These are phyloP conservation scores for Arachis monticola DNA, from an alignment of 331 rosid species.

Conservation along the genomic window DNA sequence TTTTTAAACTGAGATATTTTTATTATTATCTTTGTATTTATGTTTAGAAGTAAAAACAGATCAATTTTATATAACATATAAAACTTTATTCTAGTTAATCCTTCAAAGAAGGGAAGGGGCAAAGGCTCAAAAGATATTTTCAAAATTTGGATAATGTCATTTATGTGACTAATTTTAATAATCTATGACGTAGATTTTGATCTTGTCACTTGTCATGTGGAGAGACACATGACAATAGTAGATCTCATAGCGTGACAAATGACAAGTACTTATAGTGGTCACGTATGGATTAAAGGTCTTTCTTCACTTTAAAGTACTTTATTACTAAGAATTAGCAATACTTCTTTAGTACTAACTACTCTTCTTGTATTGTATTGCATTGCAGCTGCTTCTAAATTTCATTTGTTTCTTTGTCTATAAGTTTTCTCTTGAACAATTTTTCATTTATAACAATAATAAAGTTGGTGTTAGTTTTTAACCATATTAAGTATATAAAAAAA, in stretches of 20 bases:
- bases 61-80: too few relatives aligned
- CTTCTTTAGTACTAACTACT: not conserved
- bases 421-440: not conserved
- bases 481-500: too few relatives aligned
- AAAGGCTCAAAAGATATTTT: not conserved
- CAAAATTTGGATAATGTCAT: constrained; percentile 1
- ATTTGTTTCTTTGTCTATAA: too few relatives aligned
- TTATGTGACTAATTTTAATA: constrained; percentile 38
- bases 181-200: not conserved
- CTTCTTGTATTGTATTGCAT: not conserved
- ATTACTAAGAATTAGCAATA: not conserved
- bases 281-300: not conserved
- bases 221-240: constrained; percentile 36
- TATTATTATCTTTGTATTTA: too few relatives aligned
- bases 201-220: not conserved
- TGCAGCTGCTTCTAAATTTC: not conserved
- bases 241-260: constrained; percentile 36
- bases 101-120: not conserved
- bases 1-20: too few relatives aligned
- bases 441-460: too few relatives aligned
- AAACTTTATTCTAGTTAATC: not conserved
- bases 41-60: too few relatives aligned
- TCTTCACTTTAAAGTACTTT: not conserved
- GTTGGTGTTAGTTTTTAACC: too few relatives aligned
- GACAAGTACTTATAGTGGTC: constrained; percentile 11